A percentile compares a stretch with the other conserved stretches of the same genome.
Conservation (phyloP, 208 protist species). For the Leishmania tropica region DNA sequence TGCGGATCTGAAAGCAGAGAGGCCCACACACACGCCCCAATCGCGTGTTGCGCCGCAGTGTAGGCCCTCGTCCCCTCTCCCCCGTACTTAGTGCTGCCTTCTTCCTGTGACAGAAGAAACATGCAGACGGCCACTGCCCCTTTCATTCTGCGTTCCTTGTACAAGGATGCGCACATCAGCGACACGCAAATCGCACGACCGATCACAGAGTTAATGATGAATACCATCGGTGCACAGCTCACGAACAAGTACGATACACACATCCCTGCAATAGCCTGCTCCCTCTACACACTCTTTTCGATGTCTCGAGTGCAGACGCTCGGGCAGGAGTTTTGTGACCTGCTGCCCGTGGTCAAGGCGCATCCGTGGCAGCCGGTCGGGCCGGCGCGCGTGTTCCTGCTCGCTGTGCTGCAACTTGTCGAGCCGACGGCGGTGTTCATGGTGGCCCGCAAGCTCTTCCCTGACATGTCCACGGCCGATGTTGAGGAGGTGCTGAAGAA, state of each 20-base stretch:
- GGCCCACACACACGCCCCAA: not conserved
- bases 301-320: conserved; percentile 74
- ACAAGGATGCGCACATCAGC: conserved; percentile 84
- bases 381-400: conserved; percentile 43
- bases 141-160: conserved; percentile 82
- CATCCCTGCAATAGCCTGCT: conserved; percentile 50
- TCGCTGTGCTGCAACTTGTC: conserved; percentile 58
- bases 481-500: conserved; percentile 59
- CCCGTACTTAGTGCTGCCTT: not conserved
- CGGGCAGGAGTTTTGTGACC: conserved; percentile 88
- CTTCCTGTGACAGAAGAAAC: not conserved
- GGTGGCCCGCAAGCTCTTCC: conserved; percentile 61
- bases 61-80: not conserved
- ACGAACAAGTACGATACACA: conserved; percentile 78
- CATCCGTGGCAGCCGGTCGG: conserved; percentile 52
- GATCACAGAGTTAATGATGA: conserved; percentile 70
- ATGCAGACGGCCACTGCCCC: conserved; percentile 84
- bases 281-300: conserved; percentile 72
- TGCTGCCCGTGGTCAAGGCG: conserved; percentile 63
- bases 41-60: not conserved
- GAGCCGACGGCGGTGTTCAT: conserved; percentile 60
- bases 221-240: conserved; percentile 70
- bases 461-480: conserved; percentile 58
- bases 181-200: conserved; percentile 65
- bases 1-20: not conserved